Conservation (phyloP, 495 filamentous ascomycete genomes). For the Neurospora cerealis region DNA sequence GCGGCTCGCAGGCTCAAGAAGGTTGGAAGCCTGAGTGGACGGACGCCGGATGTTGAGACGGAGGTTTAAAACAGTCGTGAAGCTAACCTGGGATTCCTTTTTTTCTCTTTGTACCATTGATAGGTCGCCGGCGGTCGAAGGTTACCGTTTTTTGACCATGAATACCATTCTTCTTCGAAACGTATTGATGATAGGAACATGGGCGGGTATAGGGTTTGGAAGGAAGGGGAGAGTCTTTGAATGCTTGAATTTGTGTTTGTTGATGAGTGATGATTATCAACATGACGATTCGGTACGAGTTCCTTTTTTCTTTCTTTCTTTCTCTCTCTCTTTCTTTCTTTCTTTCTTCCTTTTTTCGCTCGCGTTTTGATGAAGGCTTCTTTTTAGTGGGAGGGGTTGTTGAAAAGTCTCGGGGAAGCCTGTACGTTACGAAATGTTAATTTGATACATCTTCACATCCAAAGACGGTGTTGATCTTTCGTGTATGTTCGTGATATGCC, state of each 20-base stretch:
- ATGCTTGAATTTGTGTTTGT: not conserved
- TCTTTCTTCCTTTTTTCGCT: not conserved
- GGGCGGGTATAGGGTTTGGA: not conserved
- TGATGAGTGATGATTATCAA: not conserved
- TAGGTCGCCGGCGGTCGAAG: not conserved
- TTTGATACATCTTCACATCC: not conserved
- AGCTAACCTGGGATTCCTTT: not conserved
- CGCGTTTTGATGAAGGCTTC: not conserved
- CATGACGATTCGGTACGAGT: not conserved
- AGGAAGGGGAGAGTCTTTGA: not conserved
- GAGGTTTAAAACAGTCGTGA: slow-evolving; percentile 27
- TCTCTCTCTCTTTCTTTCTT: not conserved
- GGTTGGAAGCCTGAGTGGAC: slow-evolving; percentile 45
- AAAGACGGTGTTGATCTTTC: not conserved
- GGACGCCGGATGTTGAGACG: slow-evolving; percentile 64
- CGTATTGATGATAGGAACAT: not conserved
- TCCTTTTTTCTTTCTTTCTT: not conserved
- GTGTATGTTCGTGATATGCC: not conserved
- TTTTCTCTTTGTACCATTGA: not conserved
- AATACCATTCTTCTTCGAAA: not conserved
- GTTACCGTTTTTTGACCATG: not conserved
- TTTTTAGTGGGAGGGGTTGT: not conserved
- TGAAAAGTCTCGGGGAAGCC: not conserved
- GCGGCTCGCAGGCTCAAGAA: slow-evolving; percentile 49
- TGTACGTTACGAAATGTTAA: not conserved